A percentile compares a stretch with the other conserved stretches of the same genome.
phyloP scores from a whole-genome alignment of 768 basidiomycete genomes.

The Psilocybe subaeruginosa region DNA sequence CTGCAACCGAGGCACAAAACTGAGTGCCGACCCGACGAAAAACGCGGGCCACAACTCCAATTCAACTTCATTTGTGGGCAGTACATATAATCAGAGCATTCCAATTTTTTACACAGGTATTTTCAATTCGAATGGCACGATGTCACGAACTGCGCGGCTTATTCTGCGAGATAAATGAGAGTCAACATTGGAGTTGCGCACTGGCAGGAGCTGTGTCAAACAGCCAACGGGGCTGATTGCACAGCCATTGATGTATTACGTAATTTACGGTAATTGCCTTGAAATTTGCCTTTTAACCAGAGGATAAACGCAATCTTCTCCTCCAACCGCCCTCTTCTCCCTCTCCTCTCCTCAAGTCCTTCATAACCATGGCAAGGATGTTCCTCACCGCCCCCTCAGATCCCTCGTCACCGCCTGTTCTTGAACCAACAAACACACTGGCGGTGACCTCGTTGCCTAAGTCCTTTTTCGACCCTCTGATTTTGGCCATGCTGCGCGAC shows the following conservation, averaged over 20 bases:
- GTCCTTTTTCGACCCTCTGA: conserved; percentile 73
- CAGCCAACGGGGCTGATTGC: not conserved
- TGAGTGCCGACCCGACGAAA: no score
- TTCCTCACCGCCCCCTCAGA: conserved; percentile 17
- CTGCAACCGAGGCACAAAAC: no score
- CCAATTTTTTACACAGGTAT: no score
- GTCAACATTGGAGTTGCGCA: no score
- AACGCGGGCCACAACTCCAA: no score
- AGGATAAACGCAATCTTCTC: not conserved
- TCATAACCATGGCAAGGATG: conserved; percentile 17
- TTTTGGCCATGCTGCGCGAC: conserved; percentile 64
- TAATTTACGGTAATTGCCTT: not conserved
- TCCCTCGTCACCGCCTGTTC: conserved; percentile 25
- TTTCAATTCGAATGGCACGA: no score
- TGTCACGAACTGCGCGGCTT: no score
- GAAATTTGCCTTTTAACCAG: not conserved
- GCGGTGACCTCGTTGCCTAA: conserved; percentile 79
- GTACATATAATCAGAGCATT: no score
- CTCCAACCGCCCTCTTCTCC: not conserved
- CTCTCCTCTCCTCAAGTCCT: conserved; percentile 4
- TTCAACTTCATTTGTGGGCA: no score
- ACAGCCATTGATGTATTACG: not conserved
- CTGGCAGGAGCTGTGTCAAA: no score
- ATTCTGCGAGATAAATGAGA: no score
- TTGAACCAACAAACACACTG: conserved; percentile 74